phyloP scores from a whole-genome alignment of 192 early-diverging fungal genomes.

The Umbelopsis vinacea region DNA sequence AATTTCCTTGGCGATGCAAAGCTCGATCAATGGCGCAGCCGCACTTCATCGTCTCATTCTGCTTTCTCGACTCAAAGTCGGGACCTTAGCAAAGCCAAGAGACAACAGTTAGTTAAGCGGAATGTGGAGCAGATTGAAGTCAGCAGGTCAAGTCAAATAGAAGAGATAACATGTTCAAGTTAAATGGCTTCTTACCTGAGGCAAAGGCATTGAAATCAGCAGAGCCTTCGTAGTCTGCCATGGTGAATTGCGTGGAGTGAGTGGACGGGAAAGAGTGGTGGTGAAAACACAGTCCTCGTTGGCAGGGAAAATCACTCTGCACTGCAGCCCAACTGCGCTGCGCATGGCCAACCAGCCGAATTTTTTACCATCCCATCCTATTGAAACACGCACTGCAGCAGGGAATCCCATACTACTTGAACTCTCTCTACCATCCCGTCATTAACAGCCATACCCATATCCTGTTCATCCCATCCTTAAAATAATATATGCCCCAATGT shows the following conservation, averaged over 20 bases:
- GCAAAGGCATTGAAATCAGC: constrained; percentile 19
- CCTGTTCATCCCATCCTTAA: background rate
- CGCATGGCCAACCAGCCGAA: too few species aligned
- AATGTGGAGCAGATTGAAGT: background rate
- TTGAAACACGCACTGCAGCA: too few species aligned
- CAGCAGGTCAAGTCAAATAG: too few species aligned
- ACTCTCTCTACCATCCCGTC: background rate
- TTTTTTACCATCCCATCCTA: too few species aligned
- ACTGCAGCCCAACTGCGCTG: too few species aligned
- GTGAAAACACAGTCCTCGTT: constrained; percentile 1
- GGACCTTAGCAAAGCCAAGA: background rate
- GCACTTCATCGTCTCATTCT: constrained; percentile 19
- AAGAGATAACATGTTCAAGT: too few species aligned
- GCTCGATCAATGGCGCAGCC: constrained; percentile 44
- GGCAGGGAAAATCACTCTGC: too few species aligned
- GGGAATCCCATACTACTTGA: too few species aligned
- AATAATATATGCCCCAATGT: background rate
- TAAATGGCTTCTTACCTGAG: background rate
- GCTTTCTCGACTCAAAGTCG: background rate
- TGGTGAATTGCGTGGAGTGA: background rate
- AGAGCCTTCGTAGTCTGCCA: constrained; percentile 20
- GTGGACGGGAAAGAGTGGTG: background rate
- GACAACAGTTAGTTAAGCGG: background rate
- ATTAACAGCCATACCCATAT: background rate
- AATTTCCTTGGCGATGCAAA: constrained; percentile 40